Conservation (phyloP, 202 grass and related monocot genomes). For the Hordeum pubiflorum region DNA sequence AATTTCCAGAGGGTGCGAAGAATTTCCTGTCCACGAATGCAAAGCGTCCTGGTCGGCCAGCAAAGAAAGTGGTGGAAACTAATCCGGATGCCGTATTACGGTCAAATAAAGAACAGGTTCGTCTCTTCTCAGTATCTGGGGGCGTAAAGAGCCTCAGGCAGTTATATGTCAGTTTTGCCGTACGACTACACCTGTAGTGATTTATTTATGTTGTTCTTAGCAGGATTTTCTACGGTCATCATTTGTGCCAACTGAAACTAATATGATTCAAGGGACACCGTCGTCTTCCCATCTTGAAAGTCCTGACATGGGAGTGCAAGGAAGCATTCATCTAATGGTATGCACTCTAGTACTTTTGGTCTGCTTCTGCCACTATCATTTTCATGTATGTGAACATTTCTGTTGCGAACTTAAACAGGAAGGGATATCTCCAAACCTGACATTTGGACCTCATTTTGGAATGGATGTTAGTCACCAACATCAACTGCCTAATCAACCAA, state of each 20-base stretch:
- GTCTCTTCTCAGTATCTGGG: slow-evolving; percentile 10
- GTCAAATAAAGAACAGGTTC: slow-evolving; percentile 76
- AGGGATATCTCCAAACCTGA: slow-evolving; percentile 73
- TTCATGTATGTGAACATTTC: slow-evolving; percentile 12
- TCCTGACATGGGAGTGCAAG: slow-evolving; percentile 47
- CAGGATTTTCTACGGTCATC: slow-evolving; percentile 62
- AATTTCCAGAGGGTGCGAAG: slow-evolving; percentile 53
- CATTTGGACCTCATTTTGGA: slow-evolving; percentile 71
- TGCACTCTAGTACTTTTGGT: neutral
- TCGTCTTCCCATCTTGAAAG: slow-evolving; percentile 50
- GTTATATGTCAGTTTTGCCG: slow-evolving; percentile 10
- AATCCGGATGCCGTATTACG: slow-evolving; percentile 39
- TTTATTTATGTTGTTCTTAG: slow-evolving; percentile 20
- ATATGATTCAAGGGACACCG: slow-evolving; percentile 46
- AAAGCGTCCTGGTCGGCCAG: slow-evolving; percentile 55
- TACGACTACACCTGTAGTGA: slow-evolving; percentile 7
- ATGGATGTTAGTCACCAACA: slow-evolving; percentile 78
- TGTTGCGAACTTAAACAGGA: slow-evolving; percentile 49
- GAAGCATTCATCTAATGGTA: slow-evolving; percentile 65
- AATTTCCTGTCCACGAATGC: slow-evolving; percentile 43
- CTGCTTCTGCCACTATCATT: slow-evolving; percentile 19
- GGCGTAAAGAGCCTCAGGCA: neutral
- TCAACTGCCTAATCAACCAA: slow-evolving; percentile 56
- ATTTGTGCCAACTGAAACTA: slow-evolving; percentile 40
- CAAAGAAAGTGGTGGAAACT: slow-evolving; percentile 62